Conservation (phyloP, 371 early-diverging fungal species). For the Dichotomocladium elegans region DNA sequence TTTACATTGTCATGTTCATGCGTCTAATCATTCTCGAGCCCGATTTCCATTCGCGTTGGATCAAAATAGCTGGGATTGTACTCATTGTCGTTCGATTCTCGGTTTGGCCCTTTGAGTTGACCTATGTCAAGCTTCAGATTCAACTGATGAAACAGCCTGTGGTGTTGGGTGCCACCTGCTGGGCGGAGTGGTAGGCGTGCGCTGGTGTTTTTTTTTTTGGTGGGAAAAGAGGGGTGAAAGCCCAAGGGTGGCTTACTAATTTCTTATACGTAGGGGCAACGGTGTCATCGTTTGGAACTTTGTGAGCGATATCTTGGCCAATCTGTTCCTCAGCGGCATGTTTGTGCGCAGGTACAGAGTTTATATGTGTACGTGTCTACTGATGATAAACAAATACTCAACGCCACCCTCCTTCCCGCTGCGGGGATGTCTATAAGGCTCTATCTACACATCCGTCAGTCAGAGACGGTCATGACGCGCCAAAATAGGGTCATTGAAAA, state of each 20-base stretch:
- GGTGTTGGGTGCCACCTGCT: conserved; percentile 27
- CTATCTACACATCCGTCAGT: conserved; percentile 28
- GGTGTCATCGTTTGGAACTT: conserved; percentile 44
- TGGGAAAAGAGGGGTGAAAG: neutral
- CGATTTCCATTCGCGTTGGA: conserved; percentile 29
- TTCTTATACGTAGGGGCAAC: conserved; percentile 22
- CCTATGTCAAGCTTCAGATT: conserved; percentile 20
- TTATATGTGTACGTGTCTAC: too few relatives aligned
- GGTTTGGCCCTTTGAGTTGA: conserved; percentile 45
- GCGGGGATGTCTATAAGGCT: conserved; percentile 27
- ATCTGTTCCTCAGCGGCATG: conserved; percentile 45
- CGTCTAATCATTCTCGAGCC: conserved; percentile 36
- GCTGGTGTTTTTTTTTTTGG: too few relatives aligned
- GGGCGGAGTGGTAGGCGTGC: conserved; percentile 37
- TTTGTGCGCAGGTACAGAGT: conserved; percentile 24
- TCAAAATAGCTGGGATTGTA: conserved; percentile 28
- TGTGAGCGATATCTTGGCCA: conserved; percentile 40
- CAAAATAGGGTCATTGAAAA: conserved; percentile 30
- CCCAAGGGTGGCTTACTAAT: neutral
- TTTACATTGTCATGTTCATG: conserved; percentile 43
- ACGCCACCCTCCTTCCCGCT: too few relatives aligned
- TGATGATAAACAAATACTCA: too few relatives aligned
- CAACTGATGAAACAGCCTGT: conserved; percentile 7
- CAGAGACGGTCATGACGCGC: conserved; percentile 18
- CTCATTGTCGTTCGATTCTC: conserved; percentile 33